phyloP scores from a whole-genome alignment of 371 early-diverging fungal genomes.

The Gilbertella persicaria region DNA sequence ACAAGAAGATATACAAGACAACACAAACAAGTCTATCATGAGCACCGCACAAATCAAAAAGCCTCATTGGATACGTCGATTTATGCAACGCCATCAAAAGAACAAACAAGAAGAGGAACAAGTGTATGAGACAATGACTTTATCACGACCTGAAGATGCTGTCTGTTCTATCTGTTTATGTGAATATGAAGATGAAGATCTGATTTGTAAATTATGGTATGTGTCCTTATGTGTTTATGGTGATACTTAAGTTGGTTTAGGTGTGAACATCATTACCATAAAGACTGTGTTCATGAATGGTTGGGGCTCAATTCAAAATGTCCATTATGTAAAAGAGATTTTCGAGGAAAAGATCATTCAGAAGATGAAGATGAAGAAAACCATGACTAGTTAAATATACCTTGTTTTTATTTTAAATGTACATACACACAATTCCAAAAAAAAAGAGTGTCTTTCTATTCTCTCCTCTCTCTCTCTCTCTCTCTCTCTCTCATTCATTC shows the following conservation, averaged over 20 bases:
- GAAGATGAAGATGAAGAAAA: constrained; percentile 12
- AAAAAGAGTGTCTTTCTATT: too few species aligned
- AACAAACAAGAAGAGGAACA: neutral
- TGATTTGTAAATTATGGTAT: constrained; percentile 56
- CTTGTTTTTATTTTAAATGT: too few species aligned
- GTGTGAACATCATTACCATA: constrained; percentile 43
- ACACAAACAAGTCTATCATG: constrained; percentile 1
- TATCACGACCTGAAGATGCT: constrained; percentile 44
- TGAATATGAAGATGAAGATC: constrained; percentile 62
- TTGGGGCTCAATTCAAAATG: constrained; percentile 33
- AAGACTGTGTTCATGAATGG: constrained; percentile 36
- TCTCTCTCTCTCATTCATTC: too few species aligned
- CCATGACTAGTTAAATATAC: neutral
- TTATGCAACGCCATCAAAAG: constrained; percentile 3
- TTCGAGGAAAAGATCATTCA: constrained; percentile 28
- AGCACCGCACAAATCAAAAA: neutral
- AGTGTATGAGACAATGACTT: constrained; percentile 19
- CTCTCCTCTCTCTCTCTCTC: too few species aligned
- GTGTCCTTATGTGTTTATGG: neutral
- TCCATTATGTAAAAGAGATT: constrained; percentile 38
- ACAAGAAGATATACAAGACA: neutral
- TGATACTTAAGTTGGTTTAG: constrained; percentile 2
- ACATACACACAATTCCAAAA: too few species aligned
- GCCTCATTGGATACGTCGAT: constrained; percentile 2
- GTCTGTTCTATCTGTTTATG: constrained; percentile 65